Percentiles rank a stretch among this genome's conserved stretches.
These are phyloP conservation scores for Hymenoscyphus fructigenus DNA, from an alignment of 2,329 filamentous ascomycete genomes.

Conservation along the genomic window DNA sequence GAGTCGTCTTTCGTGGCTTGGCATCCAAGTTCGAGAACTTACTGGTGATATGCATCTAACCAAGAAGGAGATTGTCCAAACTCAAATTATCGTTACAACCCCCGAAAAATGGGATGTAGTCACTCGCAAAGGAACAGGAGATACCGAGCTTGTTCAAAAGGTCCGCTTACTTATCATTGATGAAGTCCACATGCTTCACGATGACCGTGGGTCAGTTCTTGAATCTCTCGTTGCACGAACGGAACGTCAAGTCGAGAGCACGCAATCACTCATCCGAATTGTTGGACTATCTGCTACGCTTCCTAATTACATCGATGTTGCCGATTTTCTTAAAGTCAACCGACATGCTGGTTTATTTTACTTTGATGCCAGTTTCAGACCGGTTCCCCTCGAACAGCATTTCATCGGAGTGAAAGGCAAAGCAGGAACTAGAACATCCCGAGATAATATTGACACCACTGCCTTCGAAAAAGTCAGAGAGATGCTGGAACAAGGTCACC, in stretches of 20 bases:
- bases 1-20: constrained; percentile 89
- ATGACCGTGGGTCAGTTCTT: constrained; percentile 92
- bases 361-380: constrained; percentile 93
- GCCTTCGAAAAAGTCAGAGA: constrained; percentile 93
- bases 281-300: constrained; percentile 93
- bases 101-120: constrained; percentile 99
- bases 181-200: constrained; percentile 99
- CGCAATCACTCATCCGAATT: constrained; percentile 94
- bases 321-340: constrained; percentile 96
- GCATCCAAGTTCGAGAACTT: constrained; percentile 86
- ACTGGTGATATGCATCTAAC: constrained; percentile 99
- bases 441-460: constrained; percentile 83
- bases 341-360: constrained; percentile 91
- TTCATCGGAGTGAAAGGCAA: constrained; percentile 97
- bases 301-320: constrained; percentile 94
- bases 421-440: constrained; percentile 72
- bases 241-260: constrained; percentile 94
- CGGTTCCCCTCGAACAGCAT: constrained; percentile 94
- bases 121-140: constrained; percentile 92
- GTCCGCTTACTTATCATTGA: constrained; percentile 95
- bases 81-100: constrained; percentile 97
- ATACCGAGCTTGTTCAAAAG: constrained; percentile 96
- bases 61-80: constrained; percentile 91
- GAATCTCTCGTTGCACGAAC: constrained; percentile 95
- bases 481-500: constrained; percentile 89